Conservation (phyloP, 1,284 basidiomycete genomes). For the Chalciporus sp. region DNA sequence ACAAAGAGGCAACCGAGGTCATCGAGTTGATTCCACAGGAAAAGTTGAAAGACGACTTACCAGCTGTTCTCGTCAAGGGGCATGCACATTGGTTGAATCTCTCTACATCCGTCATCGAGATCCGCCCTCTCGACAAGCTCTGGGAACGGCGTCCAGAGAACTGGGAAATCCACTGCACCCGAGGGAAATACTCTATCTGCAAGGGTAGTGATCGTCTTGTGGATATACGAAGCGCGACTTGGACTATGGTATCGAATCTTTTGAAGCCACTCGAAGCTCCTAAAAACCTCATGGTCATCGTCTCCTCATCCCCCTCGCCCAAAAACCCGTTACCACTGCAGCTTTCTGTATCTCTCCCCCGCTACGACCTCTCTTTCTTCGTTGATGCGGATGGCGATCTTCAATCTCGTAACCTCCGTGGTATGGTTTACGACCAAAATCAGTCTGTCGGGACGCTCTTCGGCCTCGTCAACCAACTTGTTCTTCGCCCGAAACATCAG, state of each 20-base stretch:
- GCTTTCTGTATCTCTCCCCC: conserved; percentile 43
- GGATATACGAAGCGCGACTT: conserved; percentile 37
- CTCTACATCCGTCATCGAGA: conserved; percentile 34
- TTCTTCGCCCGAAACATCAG: conserved; percentile 35
- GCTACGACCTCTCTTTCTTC: conserved; percentile 41
- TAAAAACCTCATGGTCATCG: conserved; percentile 32
- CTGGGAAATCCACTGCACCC: conserved; percentile 17
- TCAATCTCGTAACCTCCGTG: conserved; percentile 27
- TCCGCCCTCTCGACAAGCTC: conserved; percentile 35
- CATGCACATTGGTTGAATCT: conserved; percentile 45
- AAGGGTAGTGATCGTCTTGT: conserved; percentile 23
- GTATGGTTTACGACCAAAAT: conserved; percentile 27
- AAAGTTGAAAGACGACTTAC: conserved; percentile 40
- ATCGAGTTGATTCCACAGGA: conserved; percentile 41
- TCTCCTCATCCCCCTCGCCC: conserved; percentile 6
- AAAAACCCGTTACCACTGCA: conserved; percentile 1
- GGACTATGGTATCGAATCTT: conserved; percentile 32
- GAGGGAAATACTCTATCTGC: conserved; percentile 12
- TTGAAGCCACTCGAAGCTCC: conserved; percentile 36
- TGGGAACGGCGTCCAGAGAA: conserved; percentile 27
- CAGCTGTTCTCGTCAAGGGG: conserved; percentile 33
- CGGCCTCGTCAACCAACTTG: conserved; percentile 40
- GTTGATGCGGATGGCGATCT: conserved; percentile 31
- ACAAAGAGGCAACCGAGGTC: not conserved
- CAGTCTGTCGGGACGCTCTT: conserved; percentile 31